phyloP scores from a whole-genome alignment of 768 basidiomycete species.

The Suillus hirtellus region DNA sequence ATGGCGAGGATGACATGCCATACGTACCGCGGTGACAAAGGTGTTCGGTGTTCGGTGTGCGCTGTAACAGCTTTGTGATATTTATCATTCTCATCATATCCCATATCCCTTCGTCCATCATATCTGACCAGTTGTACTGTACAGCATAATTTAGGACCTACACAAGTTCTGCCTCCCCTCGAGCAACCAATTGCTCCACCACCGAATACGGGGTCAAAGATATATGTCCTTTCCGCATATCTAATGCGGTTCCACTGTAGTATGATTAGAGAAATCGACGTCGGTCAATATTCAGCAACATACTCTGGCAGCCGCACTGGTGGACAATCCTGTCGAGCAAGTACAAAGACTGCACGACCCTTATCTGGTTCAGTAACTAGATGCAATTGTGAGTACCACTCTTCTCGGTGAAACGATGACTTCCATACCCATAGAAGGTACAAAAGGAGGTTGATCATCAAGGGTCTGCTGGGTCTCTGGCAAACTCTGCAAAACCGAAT shows the following conservation, averaged over 20 bases:
- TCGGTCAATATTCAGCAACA: conserved; percentile 24
- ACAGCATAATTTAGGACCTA: conserved; percentile 31
- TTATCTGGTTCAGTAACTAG: conserved; percentile 80
- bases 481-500: conserved; percentile 80
- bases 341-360: conserved; percentile 76
- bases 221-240: conserved; percentile 80
- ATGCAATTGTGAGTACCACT: conserved; percentile 12
- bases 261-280: conserved; percentile 2
- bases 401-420: conserved; percentile 3
- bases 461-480: conserved; percentile 76
- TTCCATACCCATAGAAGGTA: conserved; percentile 71
- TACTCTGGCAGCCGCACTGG: conserved; percentile 70
- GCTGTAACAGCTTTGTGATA: background rate
- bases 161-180: conserved; percentile 78
- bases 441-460: conserved; percentile 70
- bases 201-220: conserved; percentile 76
- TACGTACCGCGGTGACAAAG: conserved; percentile 39
- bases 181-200: conserved; percentile 69
- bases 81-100: conserved; percentile 3
- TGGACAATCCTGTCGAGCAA: conserved; percentile 71
- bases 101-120: background rate
- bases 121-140: conserved; percentile 10
- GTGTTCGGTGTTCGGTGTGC: background rate
- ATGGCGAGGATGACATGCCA: conserved; percentile 39
- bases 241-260: conserved; percentile 64